Evolutionary conservation across 495 filamentous ascomycete species (phyloP), one percentile per base, ranked within the genome.

Genomic region (Aspergillus taichungensis): DNA sequence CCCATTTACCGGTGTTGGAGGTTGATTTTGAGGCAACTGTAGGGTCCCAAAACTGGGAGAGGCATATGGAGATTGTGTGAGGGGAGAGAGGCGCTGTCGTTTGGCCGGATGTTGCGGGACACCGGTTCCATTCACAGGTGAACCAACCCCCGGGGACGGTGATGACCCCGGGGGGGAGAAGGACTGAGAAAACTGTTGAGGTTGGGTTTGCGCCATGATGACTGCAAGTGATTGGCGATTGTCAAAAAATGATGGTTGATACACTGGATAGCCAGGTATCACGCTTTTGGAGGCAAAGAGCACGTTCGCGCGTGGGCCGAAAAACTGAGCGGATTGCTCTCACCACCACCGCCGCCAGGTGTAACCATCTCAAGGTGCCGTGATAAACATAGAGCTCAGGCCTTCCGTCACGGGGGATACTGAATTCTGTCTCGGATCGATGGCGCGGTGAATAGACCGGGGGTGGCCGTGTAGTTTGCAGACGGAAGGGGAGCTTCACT

Each of bases 141-240:
- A 67, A 24, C 59, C 50, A 35, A 64, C 56, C 32, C 60, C 58
- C 42, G 54, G 79, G 13, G 77, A 77, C 13, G 74, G 66, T 14
- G 75, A 71, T 18, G 66, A 67, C 32, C 71, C 76, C 37, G 74
- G 69, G 51, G 75, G 76, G 13, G 77, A 80, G 59, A 74, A 78
- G 27, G 71, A 63, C 38, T 72, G 66, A 30, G 70, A 65, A 42
- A 72, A 67, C 38, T 69, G 64, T 39, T 76, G 72, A 13, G 72
- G 72, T 42, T 79, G 77, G 46, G 77, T 78, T 70, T 85, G 81
- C 55, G 80, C 78, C 83, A 85, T 87, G 59, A 41, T 68, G 67
- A 59, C 36, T 45, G 48, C 37, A 32, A 13, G 31, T 31, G 41
- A 13, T 45, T 29, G 47, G 37, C 10, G 32, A 8, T 18, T 48